Evolutionary conservation across 2,329 filamentous ascomycete species (phyloP).

Genomic region (Aureobasidium sp.): DNA sequence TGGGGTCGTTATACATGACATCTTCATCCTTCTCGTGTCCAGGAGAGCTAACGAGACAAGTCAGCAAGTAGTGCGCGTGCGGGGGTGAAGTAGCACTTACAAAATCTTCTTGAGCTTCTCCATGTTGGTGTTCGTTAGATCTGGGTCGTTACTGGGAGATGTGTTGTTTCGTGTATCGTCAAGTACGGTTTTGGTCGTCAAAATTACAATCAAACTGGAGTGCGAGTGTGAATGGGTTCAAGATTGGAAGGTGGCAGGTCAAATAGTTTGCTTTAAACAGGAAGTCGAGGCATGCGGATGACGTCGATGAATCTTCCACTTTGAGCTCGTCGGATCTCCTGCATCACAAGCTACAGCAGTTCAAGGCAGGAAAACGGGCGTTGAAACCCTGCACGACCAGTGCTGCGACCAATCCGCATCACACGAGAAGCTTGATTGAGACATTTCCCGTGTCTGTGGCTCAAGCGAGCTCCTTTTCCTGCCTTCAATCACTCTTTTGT

Average conservation of each 20-base stretch:
- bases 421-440: not conserved
- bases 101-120: constrained; percentile 38
- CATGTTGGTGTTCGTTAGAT: constrained; percentile 19
- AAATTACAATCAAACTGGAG: not conserved
- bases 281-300: not conserved
- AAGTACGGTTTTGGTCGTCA: not conserved
- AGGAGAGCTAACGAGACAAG: constrained; percentile 18
- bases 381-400: not conserved
- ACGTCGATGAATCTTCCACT: not conserved
- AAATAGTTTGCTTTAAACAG: not conserved
- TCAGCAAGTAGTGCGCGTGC: not conserved
- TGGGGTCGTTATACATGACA: constrained; percentile 26
- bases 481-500: not conserved
- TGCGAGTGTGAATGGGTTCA: not conserved
- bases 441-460: not conserved
- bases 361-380: not conserved
- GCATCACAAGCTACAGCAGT: not conserved
- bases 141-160: not conserved
- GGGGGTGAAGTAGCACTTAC: constrained; percentile 21
- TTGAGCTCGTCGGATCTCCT: not conserved
- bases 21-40: constrained; percentile 29
- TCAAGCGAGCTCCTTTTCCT: not conserved
- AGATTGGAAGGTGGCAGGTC: not conserved
- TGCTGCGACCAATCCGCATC: not conserved
- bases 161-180: not conserved